Base-by-base conservation (phyloP, 148 eudicot species). In the Camellia japonica region DNA sequence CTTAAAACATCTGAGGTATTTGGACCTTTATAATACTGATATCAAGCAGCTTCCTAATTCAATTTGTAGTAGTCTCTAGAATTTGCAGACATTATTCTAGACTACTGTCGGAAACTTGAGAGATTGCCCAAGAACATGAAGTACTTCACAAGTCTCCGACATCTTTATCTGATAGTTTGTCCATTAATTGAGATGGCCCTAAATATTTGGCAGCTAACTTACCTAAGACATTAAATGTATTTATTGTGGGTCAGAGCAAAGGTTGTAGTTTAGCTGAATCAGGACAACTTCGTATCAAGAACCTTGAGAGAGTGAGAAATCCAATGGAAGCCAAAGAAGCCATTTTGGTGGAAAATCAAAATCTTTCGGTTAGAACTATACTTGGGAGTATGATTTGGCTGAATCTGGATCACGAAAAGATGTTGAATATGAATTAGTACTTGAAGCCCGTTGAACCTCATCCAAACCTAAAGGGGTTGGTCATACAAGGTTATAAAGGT, bases 231-330 rank as follows among this genome's bases (percentile, higher is more conserved):
- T 47, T 47, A 47, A 47, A 6, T 47, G 3, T 46, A 9, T 70
- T 70, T 46, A 23, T 70, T 16, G 74, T 46, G 55, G 74, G 54
- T 6, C 18, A 46, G 51, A 41, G n/a, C 2, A 38, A 2, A 38
- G 65, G 23, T 58, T 41, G 47, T 6, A 20, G 42, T 2, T 20
- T 74, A 56, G 49, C 47, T 56, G 65, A 74, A 19, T 38, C 14
- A 23, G 75, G 75, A 51, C 18, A 10, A 10, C 42, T 74, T 2
- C 20, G 30, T 4, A 74, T 74, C 47, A 0, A 18, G 10, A 6
- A 74, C 20, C 77, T 74, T 56, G 77, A 74, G 77, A 74, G 65
- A 41, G 65, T 74, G 65, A 56, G 19, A 16, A 56, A 20, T 20
- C 14, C 41, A 2, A 51, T 19, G 6, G 59, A 71, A 6, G 59